Base-by-base conservation (phyloP, 1,284 basidiomycete genomes). In the Cutaneotrichosporon mucoides region DNA sequence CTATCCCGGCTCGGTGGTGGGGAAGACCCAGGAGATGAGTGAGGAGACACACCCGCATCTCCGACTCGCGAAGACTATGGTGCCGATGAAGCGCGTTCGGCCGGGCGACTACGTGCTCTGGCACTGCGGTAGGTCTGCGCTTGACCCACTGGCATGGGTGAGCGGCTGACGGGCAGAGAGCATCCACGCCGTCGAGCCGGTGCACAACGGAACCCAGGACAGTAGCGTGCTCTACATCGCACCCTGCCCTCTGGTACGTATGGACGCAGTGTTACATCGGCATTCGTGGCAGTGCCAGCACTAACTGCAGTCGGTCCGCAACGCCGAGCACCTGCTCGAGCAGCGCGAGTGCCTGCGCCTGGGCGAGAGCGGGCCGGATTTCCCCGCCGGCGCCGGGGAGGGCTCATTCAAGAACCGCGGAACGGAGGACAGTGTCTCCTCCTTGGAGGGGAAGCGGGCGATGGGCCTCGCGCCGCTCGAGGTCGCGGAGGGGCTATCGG, bases 211-310 rank as follows among this genome's bases (percentile, higher is more conserved):
- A 0, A 65, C 68, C 10, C 76, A 76, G 5, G 87, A 90, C 67
- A 88, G 88, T 0, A 86, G 85, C 1, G 88, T 90, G 13, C 68
- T 91, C 53, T 91, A 90, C 71, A 90, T 90, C 56, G 89, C 88
- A 0, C 84, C 88, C 5, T 84, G 85, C 0, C 89, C 88, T 0
- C 78, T 89, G 11, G 42, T 43, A 7, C 42, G 33, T 24, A 36
- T 24, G 24, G 24, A 24, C 24, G 24, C 24, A 24, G 24, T 24
- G 24, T 24, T 24, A 24, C 24, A 24, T 24, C 24, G 24, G 24
- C 24, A 24, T 24, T 24, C 24, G 24, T 24, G 24, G 24, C 24
- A 24, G 24, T 24, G 24, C 24, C 24, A 24, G 24, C 9, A 10
- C 34, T 36, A 34, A 48, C 35, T 11, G 13, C 47, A 49, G 47